Evolutionary conservation across 805 yeast species (phyloP).

Genomic region (Tetrapisispora taiwanensis): DNA sequence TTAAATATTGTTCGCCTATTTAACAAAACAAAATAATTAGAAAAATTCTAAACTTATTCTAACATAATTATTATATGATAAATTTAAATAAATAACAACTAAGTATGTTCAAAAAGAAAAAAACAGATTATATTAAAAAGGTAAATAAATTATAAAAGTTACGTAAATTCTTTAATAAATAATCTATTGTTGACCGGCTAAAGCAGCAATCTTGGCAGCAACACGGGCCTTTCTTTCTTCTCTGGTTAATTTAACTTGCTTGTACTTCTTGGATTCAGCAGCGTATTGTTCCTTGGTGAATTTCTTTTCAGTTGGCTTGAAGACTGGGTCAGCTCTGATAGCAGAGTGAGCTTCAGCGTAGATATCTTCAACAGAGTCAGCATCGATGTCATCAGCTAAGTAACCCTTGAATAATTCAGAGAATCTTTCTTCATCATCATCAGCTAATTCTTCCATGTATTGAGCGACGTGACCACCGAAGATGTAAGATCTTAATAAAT

Average conservation of each 20-base stretch:
- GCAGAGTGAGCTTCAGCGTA: slow-evolving; percentile 90
- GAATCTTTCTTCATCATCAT: slow-evolving; percentile 99
- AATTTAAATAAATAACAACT: no score
- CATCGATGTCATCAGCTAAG: slow-evolving; percentile 94
- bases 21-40: no score
- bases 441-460: slow-evolving; percentile 99
- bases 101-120: background rate
- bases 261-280: slow-evolving; percentile 91
- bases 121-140: slow-evolving; percentile 1
- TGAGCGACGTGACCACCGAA: slow-evolving; percentile 99
- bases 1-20: background rate
- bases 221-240: slow-evolving; percentile 86
- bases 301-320: slow-evolving; percentile 83
- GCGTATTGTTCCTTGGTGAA: slow-evolving; percentile 97
- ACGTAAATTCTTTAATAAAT: slow-evolving; percentile 4
- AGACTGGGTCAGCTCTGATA: slow-evolving; percentile 92
- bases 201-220: slow-evolving; percentile 89
- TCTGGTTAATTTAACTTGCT: slow-evolving; percentile 74
- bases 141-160: slow-evolving; percentile 1
- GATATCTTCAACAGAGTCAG: slow-evolving; percentile 92
- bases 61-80: no score
- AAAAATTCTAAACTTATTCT: no score
- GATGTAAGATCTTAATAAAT: slow-evolving; percentile 95
- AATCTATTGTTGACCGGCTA: slow-evolving; percentile 38
- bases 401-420: slow-evolving; percentile 90